Evolutionary conservation across 2,329 filamentous ascomycete genomes (phyloP), one percentile per base, ranked within the genome.

Genomic region (Nectriaceae sp.): DNA sequence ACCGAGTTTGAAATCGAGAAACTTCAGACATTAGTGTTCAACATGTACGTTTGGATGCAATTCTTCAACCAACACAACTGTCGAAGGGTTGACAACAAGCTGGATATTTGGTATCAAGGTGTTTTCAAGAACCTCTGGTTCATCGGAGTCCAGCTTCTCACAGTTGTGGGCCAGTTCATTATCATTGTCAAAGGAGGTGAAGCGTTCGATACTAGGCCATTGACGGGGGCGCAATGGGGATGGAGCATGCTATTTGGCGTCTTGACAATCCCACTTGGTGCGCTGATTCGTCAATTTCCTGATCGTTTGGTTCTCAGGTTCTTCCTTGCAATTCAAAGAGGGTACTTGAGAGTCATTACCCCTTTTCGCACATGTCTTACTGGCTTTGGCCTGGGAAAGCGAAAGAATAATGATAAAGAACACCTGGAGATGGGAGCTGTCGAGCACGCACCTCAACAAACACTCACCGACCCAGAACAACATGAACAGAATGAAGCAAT

Each of bases 11-110:
- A 69, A 31, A 59, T 63, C 5, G 64, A 71, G 37, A 65, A 68
- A 19, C 67, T 76, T 18, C 70, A 82, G 47, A 90, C 88, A 1
- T 75, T 93, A 11, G 85, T 93, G 4, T 92, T 93, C 76, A 94
- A 93, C 70, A 88, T 87, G 0, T 93, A 92, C 58, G 87, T 92
- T 38, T 92, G 88, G 87, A 90, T 93, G 87, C 89, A 93, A 57
- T 89, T 94, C 54, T 93, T 93, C 77, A 93, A 94, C 60, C 83
- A 90, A 59, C 82, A 89, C 71, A 92, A 66, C 74, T 91, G 89
- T 68, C 85, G 89, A 31, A 83, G 89, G 11, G 82, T 93, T 8
- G 89, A 93, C 66, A 93, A 94, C 68, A 84, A 84, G 51, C 84
- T 92, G 69, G 92, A 94, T 63, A 86, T 94, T 46, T 72, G 69